Conservation (phyloP, 306 rosid genomes). For the Trifolium repens region DNA sequence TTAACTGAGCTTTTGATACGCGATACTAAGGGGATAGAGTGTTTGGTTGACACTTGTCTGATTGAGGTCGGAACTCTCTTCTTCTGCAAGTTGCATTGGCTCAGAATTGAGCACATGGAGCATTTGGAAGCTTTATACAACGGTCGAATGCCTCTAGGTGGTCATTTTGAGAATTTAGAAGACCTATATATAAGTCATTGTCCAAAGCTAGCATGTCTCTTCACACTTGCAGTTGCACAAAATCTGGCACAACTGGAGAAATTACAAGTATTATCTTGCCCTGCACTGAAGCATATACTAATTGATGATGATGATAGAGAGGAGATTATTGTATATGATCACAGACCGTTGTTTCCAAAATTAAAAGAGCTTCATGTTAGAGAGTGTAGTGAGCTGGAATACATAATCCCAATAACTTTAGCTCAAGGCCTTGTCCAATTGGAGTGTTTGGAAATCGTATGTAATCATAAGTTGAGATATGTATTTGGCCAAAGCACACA, state of each 20-base stretch:
- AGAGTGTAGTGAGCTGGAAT: constrained; percentile 1
- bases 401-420: constrained; percentile 32
- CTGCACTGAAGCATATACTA: constrained; percentile 8
- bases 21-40: background rate
- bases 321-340: background rate
- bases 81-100: constrained; percentile 30
- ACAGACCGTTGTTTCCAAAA: constrained; percentile 28
- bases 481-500: constrained; percentile 26
- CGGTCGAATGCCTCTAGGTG: constrained; percentile 4
- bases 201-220: constrained; percentile 22
- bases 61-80: background rate
- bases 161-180: constrained; percentile 23
- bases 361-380: constrained; percentile 20
- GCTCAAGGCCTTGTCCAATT: constrained; percentile 33
- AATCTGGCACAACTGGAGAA: constrained; percentile 6
- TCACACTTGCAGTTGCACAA: constrained; percentile 26
- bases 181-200: background rate
- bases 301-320: constrained; percentile 25
- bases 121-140: constrained; percentile 12
- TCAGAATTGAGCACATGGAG: background rate
- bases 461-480: background rate
- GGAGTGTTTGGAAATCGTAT: constrained; percentile 4
- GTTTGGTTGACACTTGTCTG: constrained; percentile 19
- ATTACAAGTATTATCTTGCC: background rate
- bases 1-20: background rate